phyloP scores from a whole-genome alignment of 345 rosid genomes.

The Angophora floribunda region DNA sequence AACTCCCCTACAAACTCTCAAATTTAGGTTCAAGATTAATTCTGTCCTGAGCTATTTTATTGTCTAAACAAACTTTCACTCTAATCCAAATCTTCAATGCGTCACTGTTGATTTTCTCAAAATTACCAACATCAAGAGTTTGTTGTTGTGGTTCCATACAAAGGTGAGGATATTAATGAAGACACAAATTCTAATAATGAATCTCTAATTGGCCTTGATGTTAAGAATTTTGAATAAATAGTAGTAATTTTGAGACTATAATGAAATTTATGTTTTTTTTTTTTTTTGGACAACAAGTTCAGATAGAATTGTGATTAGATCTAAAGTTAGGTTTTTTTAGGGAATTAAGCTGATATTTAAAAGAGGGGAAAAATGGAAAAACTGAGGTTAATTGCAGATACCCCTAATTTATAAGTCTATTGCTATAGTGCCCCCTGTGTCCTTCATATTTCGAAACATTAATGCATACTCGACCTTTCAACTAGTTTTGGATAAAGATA shows the following conservation, averaged over 20 bases:
- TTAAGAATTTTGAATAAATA: neutral
- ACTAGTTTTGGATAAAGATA: neutral
- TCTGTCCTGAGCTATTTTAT: rapidly evolving
- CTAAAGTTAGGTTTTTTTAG: neutral
- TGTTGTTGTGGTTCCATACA: neutral
- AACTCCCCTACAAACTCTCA: neutral
- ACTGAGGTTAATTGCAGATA: neutral
- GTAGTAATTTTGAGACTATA: neutral
- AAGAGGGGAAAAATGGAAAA: neutral
- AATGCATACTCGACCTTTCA: neutral
- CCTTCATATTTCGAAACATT: neutral
- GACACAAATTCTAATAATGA: neutral
- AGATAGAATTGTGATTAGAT: neutral
- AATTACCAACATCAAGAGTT: neutral
- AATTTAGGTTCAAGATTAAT: neutral
- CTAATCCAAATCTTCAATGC: rapidly evolving
- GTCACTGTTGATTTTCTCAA: neutral
- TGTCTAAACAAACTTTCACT: neutral
- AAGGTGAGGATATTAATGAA: neutral
- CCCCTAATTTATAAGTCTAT: neutral
- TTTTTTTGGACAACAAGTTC: neutral
- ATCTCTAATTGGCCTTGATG: neutral
- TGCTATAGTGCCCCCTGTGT: neutral
- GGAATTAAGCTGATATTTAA: neutral
- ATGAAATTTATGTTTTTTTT: neutral